Base-by-base conservation (phyloP, 768 basidiomycete genomes). In the Mycena belliarum region DNA sequence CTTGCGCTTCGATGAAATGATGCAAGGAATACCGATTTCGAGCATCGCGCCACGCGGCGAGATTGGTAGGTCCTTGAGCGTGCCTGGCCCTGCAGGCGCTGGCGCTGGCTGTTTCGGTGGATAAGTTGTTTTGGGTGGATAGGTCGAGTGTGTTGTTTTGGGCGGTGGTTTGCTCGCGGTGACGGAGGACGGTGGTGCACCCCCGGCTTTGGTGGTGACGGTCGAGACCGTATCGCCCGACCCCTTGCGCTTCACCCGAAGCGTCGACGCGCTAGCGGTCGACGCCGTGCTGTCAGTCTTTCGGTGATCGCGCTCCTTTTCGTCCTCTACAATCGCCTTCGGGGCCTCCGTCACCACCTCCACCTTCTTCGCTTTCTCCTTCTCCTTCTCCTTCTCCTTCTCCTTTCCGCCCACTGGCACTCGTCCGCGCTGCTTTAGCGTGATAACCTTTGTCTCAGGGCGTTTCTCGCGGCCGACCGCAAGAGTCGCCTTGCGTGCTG, bases 11-110 rank as follows among this genome's bases (percentile, higher is more conserved):
- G 87, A 88, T 3, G 90, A 83, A 61, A 95, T 89, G 69, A 95
- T 93, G 73, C 93, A 95, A 0, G 93, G 91, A 32, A 95, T 95
- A 10, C 93, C 93, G 25, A 94, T 85, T 33, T 91, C 88, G 33
- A 95, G 82, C 12, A 86, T 89, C 3, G 87, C 85, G 1, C 93
- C 92, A 20, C 76, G 76, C 12, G 84, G 82, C 6, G 68, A 35
- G n/a, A n/a, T n/a, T 6, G 60, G 48, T 4, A 61, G 48, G 10
- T 63, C 73, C 5, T 60, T 60, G 18, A 63, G 56, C 37, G 61
- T 55, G 4, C 48, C 62, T 20, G 72, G 64, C 3, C 64, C 67
- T 38, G 70, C 66, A 21, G 69, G 66, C 3, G 69, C 35, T 55
- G 67, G 6, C 59, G 61, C 33, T 49, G 68, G 35, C 38, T 64